A percentile compares a stretch with the other conserved stretches of the same genome.
phyloP scores from a whole-genome alignment of 352 stramenopile genomes.

The Phytophthora agathidicida region DNA sequence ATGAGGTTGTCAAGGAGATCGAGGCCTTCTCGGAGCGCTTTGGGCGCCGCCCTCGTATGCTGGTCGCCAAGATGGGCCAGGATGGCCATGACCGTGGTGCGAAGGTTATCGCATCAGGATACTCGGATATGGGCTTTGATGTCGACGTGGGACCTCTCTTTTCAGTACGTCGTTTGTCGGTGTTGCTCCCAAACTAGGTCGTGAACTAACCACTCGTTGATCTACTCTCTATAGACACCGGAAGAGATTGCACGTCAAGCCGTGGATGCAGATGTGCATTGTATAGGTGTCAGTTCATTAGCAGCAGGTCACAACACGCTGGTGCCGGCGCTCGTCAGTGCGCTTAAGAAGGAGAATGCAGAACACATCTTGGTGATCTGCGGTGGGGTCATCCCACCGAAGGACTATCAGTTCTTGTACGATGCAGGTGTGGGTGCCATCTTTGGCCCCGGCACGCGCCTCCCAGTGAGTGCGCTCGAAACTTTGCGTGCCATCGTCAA shows the following conservation, averaged over 20 bases:
- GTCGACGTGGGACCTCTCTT: constrained; percentile 98
- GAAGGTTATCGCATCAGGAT: constrained; percentile 97
- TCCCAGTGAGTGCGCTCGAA: constrained; percentile 81
- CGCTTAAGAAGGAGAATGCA: constrained; percentile 91
- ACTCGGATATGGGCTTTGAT: constrained; percentile 97
- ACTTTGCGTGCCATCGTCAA: constrained; percentile 62
- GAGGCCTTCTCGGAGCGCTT: constrained; percentile 93
- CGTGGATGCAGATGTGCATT: constrained; percentile 96
- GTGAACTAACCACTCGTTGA: background rate
- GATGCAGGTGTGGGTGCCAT: constrained; percentile 92
- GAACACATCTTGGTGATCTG: constrained; percentile 95
- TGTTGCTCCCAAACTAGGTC: background rate
- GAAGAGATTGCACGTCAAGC: constrained; percentile 76
- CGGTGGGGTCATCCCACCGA: constrained; percentile 96
- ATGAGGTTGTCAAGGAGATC: constrained; percentile 87
- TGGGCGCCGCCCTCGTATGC: constrained; percentile 93
- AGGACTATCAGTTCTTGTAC: constrained; percentile 97
- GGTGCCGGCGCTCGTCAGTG: constrained; percentile 92
- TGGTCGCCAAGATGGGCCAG: constrained; percentile 97
- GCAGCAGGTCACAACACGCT: constrained; percentile 96
- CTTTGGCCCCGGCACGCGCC: constrained; percentile 95
- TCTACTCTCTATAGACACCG: constrained; percentile 37
- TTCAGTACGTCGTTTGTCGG: constrained; percentile 49
- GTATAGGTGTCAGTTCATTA: constrained; percentile 90
- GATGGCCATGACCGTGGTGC: constrained; percentile 97